phyloP scores from a whole-genome alignment of 345 rosid species.

The Orychophragmus violaceus region DNA sequence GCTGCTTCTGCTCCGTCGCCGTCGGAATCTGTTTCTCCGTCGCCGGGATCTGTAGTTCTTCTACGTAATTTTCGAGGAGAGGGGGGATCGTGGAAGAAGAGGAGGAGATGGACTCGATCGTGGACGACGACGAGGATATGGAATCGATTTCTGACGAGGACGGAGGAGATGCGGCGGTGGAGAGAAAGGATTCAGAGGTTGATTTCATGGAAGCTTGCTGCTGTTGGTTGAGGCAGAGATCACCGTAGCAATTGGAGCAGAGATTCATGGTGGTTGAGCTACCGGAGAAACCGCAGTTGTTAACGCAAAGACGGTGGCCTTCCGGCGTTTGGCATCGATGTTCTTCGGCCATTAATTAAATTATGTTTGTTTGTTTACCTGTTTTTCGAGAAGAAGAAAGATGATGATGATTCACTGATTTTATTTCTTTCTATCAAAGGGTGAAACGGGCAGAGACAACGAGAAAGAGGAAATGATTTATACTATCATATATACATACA shows the following conservation, averaged over 20 bases:
- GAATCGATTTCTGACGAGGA: constrained; percentile 23
- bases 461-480: constrained; percentile 9
- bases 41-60: background rate
- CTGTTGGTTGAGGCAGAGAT: constrained; percentile 36
- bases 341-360: constrained; percentile 48
- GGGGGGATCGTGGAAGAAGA: constrained; percentile 11
- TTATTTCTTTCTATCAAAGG: background rate
- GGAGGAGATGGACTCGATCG: no score
- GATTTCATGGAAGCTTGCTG: constrained; percentile 38
- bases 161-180: constrained; percentile 21
- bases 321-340: constrained; percentile 49
- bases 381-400: background rate
- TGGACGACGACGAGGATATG: background rate
- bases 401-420: constrained; percentile 1
- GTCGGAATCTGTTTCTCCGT: background rate
- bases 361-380: constrained; percentile 19
- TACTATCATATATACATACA: background rate
- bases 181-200: constrained; percentile 39
- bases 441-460: background rate
- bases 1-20: background rate
- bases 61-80: background rate
- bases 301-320: constrained; percentile 46
- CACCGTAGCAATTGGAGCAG: constrained; percentile 49
- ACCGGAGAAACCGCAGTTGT: constrained; percentile 50
- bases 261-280: constrained; percentile 53